Evolutionary conservation across 1,139 yeast species (phyloP).

Genomic region (Suhomyces guaymorum): DNA sequence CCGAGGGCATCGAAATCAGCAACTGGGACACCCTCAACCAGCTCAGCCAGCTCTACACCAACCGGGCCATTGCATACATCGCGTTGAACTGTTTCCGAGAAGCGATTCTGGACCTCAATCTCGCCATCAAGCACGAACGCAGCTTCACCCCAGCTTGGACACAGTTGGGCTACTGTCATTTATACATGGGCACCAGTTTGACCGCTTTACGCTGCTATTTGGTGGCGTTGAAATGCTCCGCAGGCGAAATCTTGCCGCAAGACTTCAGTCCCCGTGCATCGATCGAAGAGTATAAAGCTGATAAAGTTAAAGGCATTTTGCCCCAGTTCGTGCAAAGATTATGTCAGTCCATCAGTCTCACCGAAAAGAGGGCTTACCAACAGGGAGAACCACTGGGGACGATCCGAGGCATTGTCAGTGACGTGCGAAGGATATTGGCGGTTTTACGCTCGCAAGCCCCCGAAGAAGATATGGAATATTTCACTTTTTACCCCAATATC

Average conservation of each 20-base stretch:
- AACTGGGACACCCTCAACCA: slow-evolving; percentile 18
- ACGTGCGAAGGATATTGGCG: slow-evolving; percentile 32
- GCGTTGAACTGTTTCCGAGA: slow-evolving; percentile 47
- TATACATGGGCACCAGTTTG: slow-evolving; percentile 43
- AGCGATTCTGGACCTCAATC: slow-evolving; percentile 40
- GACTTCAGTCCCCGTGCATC: slow-evolving; percentile 18
- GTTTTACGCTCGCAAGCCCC: slow-evolving; percentile 26
- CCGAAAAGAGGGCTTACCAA: slow-evolving; percentile 45
- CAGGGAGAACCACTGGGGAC: slow-evolving; percentile 29
- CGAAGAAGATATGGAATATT: slow-evolving; percentile 32
- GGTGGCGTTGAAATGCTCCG: slow-evolving; percentile 31
- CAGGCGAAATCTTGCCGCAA: slow-evolving; percentile 37
- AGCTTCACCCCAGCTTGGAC: slow-evolving; percentile 48
- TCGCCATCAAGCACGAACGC: slow-evolving; percentile 34
- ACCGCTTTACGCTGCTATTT: slow-evolving; percentile 37
- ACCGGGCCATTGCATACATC: slow-evolving; percentile 46
- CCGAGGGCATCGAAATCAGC: slow-evolving; percentile 35
- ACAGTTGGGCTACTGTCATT: slow-evolving; percentile 47
- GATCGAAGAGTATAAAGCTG: slow-evolving; percentile 23
- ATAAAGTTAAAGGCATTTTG: slow-evolving; percentile 27
- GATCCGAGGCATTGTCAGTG: slow-evolving; percentile 26
- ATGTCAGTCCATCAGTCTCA: slow-evolving; percentile 37
- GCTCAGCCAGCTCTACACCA: slow-evolving; percentile 39
- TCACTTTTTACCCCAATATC: slow-evolving; percentile 30
- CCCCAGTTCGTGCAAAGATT: slow-evolving; percentile 46